Evolutionary conservation across 441 rosid species (phyloP).

Genomic region (Croton setiger): DNA sequence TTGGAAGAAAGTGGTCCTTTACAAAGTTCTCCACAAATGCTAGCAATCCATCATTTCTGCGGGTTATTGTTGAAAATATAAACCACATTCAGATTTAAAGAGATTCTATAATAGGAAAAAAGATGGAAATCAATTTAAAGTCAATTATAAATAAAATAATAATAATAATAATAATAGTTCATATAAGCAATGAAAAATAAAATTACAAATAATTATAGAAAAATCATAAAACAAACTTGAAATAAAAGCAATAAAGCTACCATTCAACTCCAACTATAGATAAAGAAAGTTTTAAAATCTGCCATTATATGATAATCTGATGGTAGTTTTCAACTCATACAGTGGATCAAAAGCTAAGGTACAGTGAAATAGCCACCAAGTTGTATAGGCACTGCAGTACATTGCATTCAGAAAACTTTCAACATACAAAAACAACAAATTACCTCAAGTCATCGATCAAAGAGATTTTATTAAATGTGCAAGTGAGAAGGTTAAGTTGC

Average conservation of each 20-base stretch:
- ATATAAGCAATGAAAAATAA: background rate
- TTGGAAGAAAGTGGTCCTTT: slow-evolving; percentile 95
- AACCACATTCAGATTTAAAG: slow-evolving; percentile 6
- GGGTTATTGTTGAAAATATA: slow-evolving; percentile 20
- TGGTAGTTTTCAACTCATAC: background rate
- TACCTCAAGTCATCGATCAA: background rate
- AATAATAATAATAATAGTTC: too few relatives aligned
- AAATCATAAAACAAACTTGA: background rate
- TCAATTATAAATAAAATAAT: background rate
- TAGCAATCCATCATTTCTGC: slow-evolving; percentile 96
- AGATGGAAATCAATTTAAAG: background rate
- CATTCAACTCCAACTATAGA: background rate
- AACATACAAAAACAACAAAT: background rate
- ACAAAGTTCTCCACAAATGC: slow-evolving; percentile 94
- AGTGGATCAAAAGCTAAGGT: background rate
- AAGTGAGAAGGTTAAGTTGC: background rate
- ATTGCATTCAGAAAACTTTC: background rate
- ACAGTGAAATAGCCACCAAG: background rate
- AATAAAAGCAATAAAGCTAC: background rate
- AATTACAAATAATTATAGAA: background rate
- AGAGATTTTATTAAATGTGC: background rate
- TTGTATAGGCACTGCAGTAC: background rate
- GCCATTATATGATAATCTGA: background rate
- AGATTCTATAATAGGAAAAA: background rate
- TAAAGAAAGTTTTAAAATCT: background rate